These are phyloP conservation scores for Penicillium rolfsii DNA, from an alignment of 2,329 filamentous ascomycete species.

Conservation along the genomic window DNA sequence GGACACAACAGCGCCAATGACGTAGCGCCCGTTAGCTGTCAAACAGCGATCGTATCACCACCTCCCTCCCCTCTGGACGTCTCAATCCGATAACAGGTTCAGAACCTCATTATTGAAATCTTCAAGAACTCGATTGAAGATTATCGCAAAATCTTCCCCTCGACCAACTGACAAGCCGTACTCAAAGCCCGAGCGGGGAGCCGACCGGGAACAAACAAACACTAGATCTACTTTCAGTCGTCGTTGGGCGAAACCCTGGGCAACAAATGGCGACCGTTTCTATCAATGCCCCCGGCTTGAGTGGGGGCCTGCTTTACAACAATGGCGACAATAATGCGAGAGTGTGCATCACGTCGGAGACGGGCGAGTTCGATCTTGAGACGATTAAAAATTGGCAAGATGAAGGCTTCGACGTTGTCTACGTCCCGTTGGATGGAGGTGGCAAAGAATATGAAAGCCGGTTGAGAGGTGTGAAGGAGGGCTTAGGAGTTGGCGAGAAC, in stretches of 20 bases:
- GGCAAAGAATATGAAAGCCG: slow-evolving; percentile 56
- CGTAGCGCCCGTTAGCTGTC: slow-evolving; percentile 20
- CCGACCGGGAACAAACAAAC: neutral
- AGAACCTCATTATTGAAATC: neutral
- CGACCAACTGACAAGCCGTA: neutral
- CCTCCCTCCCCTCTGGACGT: neutral
- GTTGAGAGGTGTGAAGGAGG: slow-evolving; percentile 57
- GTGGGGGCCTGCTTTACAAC: slow-evolving; percentile 40
- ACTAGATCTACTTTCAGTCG: neutral
- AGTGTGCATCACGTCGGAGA: slow-evolving; percentile 41
- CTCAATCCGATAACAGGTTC: neutral
- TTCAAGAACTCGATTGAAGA: neutral
- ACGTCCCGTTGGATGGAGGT: slow-evolving; percentile 58
- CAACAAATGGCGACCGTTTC: slow-evolving; percentile 38
- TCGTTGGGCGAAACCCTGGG: neutral
- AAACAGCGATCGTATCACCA: slow-evolving; percentile 2
- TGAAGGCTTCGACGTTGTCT: slow-evolving; percentile 64
- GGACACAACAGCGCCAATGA: slow-evolving; percentile 18
- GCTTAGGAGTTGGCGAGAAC: slow-evolving; percentile 60
- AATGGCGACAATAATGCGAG: slow-evolving; percentile 38
- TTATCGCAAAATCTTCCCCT: slow-evolving; percentile 3
- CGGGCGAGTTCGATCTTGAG: slow-evolving; percentile 56
- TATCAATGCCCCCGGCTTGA: slow-evolving; percentile 38
- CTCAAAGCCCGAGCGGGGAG: neutral
- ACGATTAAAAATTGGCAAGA: slow-evolving; percentile 59